Evolutionary conservation across 345 rosid genomes (phyloP), one percentile per base, ranked within the genome.

Genomic region (Populus pruinosa): DNA sequence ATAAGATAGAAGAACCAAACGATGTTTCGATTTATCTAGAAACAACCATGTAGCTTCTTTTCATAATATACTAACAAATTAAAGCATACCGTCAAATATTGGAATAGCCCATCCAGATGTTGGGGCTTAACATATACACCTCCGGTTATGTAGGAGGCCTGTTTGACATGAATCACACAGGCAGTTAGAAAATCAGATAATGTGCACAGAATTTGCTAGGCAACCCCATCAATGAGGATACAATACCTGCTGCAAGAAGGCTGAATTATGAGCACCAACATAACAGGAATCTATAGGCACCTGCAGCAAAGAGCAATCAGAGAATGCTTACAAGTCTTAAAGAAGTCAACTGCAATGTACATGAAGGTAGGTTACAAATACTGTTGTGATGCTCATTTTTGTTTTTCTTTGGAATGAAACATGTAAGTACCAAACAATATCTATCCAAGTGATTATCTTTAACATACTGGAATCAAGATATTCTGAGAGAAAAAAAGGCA

Each of bases 111-210:
- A 76, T 95, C 98, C 86, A 92, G 76, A 77, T 90, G 91, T 71
- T 93, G 93, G 78, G 99, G 98, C 82, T 89, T 90, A 79, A 90
- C 91, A 88, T 93, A 92, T 49, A 95, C 96, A 36, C 99, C 96
- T 1, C 94, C 93, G 12, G 97, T 95, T 73, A 95, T 93, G 79
- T 91, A 89, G 72, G 98, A 95, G 84, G 99, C 99, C 99, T 92
- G 82, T 73, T 66, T 74, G 20, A 70, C 77, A 75, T 67, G 62
- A 55, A 80, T 44, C 29, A 75, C 29, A 75, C 59, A 75, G 35
- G 65, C 56, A 35, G 80, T 82, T 69, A 80, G 33, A 68, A 73
- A 78, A 47, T 73, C 31, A 53, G 16, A 80, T 5, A 41, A 41
- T 41, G 3, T 0, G 44, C 44, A 10, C 44, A 73, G 71, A 56